These are phyloP conservation scores for Gossypium davidsonii DNA, from an alignment of 441 rosid species.

Conservation along the genomic window DNA sequence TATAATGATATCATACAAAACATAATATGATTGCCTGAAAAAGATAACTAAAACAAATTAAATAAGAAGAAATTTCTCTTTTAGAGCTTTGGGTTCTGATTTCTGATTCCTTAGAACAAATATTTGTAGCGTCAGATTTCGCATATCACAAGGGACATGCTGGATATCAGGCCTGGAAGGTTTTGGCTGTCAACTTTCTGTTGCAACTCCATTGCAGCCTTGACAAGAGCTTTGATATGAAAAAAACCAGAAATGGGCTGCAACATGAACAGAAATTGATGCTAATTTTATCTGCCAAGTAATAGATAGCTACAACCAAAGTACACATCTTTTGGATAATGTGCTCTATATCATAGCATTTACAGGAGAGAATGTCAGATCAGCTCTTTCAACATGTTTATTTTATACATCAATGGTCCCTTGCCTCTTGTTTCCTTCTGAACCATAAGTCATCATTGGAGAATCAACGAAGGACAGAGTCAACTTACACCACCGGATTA, in stretches of 20 bases:
- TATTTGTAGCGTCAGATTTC: slow-evolving; percentile 32
- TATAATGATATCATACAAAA: neutral
- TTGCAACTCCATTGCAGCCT: slow-evolving; percentile 70
- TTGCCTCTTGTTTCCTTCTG: neutral
- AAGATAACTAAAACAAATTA: no score
- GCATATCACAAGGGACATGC: slow-evolving; percentile 48
- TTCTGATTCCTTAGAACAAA: neutral
- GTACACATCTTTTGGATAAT: neutral
- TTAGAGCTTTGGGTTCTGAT: neutral
- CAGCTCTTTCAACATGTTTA: neutral
- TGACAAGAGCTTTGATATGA: slow-evolving; percentile 63
- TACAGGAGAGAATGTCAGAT: slow-evolving; percentile 7
- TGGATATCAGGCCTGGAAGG: slow-evolving; percentile 52
- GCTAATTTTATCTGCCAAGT: neutral
- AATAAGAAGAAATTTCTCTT: neutral
- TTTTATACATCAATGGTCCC: neutral
- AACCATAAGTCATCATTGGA: neutral
- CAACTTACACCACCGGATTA: neutral
- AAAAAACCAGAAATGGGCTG: slow-evolving; percentile 57
- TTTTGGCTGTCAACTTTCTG: slow-evolving; percentile 64
- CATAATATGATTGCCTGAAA: neutral
- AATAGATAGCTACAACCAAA: neutral
- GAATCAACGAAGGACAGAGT: no score
- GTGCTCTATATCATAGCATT: slow-evolving; percentile 4
- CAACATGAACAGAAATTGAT: neutral